Evolutionary conservation across 2,329 filamentous ascomycete genomes (phyloP), one percentile per base, ranked within the genome.

Genomic region (Parastagonospora nodorum): DNA sequence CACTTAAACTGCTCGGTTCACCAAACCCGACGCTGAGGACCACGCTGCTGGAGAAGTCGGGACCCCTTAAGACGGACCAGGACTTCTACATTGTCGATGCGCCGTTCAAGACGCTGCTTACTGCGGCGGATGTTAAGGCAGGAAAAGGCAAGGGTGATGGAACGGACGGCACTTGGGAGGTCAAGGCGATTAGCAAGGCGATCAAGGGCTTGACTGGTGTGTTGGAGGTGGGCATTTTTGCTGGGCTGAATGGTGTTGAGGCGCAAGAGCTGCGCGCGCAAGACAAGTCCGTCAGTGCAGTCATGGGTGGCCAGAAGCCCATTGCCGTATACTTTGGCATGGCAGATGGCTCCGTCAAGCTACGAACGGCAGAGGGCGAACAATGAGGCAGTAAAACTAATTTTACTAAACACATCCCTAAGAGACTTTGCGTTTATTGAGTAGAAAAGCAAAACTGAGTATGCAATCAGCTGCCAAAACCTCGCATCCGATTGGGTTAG

Each of bases 261-360:
- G 83, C 85, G 30, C 69, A 75, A 52, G 83, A 82, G 36, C 78
- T 82, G 47, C 56, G 64, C 31, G 57, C 47, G 9, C 60, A 68
- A 42, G 58, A 63, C 10, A 58, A 60, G 8, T 51, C 53, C 15
- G 58, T 47, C 39, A 55, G 55, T 79, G 81, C 51, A 81, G 81
- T 71, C 11, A 61, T 58, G 5, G 69, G 72, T 41, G 92, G 90
- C 1, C 91, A 97, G 77, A 96, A 93, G 77, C 94, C 94, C 0
- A 83, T 97, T 10, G 92, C 92, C 27, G 92, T 91, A 19, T 99
- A 97, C 77, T 99, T 97, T 75, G 94, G 94, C 31, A 89, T 94
- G 85, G 84, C 88, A 38, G 89, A 80, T 54, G 79, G 79, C 9
- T 75, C 68, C 48, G 77, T 80, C 10, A 60, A 72, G 52, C 67